These are phyloP conservation scores for Rhodofomes roseus DNA, from an alignment of 1,284 basidiomycete species.

Conservation along the genomic window DNA sequence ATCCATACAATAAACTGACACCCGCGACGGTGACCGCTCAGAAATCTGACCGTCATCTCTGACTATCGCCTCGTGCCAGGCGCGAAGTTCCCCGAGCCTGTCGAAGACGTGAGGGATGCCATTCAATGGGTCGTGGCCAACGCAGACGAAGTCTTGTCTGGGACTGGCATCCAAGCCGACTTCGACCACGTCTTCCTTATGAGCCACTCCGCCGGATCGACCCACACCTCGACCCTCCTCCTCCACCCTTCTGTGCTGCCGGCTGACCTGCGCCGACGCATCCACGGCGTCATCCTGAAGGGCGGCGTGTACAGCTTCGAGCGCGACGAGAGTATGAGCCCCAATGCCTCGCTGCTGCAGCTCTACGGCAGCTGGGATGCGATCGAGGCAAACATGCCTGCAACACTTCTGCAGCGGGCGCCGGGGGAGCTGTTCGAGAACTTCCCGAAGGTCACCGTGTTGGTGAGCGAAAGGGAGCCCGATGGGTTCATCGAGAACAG, in stretches of 20 bases:
- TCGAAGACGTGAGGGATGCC: slow-evolving; percentile 55
- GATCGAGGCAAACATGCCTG: slow-evolving; percentile 37
- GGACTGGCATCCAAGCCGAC: slow-evolving; percentile 21
- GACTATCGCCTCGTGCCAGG: slow-evolving; percentile 61
- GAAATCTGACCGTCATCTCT: slow-evolving; percentile 53
- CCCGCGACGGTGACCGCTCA: background rate
- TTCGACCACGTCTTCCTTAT: slow-evolving; percentile 43
- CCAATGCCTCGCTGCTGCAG: slow-evolving; percentile 24
- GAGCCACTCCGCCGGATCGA: slow-evolving; percentile 58
- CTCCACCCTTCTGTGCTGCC: slow-evolving; percentile 38
- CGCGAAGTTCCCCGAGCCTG: slow-evolving; percentile 46
- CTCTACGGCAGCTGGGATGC: slow-evolving; percentile 46
- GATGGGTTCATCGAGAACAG: slow-evolving; percentile 34
- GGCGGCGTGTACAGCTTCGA: slow-evolving; percentile 42
- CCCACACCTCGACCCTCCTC: slow-evolving; percentile 42
- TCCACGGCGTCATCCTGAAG: slow-evolving; percentile 43
- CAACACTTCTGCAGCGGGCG: slow-evolving; percentile 34
- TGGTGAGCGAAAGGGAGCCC: slow-evolving; percentile 52
- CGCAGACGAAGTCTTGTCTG: slow-evolving; percentile 11
- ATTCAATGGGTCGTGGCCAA: slow-evolving; percentile 48
- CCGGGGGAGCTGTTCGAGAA: slow-evolving; percentile 29
- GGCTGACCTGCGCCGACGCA: slow-evolving; percentile 30
- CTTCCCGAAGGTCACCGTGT: slow-evolving; percentile 43
- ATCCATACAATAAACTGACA: too few species aligned
- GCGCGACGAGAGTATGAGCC: slow-evolving; percentile 18